These are phyloP conservation scores for Penicillium sp. DNA, from an alignment of 2,329 filamentous ascomycete species.

Conservation along the genomic window DNA sequence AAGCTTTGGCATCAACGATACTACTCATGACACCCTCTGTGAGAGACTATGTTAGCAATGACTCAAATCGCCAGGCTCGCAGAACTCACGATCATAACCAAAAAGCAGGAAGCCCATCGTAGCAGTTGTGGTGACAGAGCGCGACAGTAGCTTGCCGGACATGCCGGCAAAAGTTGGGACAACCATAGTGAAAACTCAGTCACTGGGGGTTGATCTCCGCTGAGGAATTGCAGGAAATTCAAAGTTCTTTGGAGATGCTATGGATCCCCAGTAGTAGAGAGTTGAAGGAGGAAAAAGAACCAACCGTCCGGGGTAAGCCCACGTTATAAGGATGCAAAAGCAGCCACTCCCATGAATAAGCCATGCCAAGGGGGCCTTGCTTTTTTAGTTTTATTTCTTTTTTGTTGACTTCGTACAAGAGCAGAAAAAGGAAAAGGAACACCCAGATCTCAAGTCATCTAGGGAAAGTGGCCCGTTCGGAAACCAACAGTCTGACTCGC, in stretches of 20 bases:
- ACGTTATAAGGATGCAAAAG: no score
- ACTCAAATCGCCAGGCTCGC: background rate
- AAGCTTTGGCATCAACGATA: slow-evolving; percentile 23
- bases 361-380: no score
- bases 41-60: background rate
- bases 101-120: slow-evolving; percentile 56
- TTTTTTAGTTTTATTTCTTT: no score
- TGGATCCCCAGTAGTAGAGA: background rate
- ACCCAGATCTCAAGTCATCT: background rate
- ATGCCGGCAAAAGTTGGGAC: slow-evolving; percentile 5
- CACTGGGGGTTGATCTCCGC: background rate
- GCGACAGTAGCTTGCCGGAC: slow-evolving; percentile 1
- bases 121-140: slow-evolving; percentile 1
- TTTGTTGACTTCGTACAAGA: no score
- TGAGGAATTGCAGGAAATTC: background rate
- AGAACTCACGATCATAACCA: slow-evolving; percentile 51
- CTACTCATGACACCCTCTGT: slow-evolving; percentile 28
- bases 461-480: background rate
- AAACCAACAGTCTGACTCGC: background rate
- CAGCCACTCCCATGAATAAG: no score
- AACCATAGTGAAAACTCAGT: background rate
- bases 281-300: no score
- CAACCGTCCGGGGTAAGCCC: no score
- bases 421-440: background rate
- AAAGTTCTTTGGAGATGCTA: background rate